These are phyloP conservation scores for Capsicum chinense DNA, from an alignment of 257 asterid species.

Conservation along the genomic window DNA sequence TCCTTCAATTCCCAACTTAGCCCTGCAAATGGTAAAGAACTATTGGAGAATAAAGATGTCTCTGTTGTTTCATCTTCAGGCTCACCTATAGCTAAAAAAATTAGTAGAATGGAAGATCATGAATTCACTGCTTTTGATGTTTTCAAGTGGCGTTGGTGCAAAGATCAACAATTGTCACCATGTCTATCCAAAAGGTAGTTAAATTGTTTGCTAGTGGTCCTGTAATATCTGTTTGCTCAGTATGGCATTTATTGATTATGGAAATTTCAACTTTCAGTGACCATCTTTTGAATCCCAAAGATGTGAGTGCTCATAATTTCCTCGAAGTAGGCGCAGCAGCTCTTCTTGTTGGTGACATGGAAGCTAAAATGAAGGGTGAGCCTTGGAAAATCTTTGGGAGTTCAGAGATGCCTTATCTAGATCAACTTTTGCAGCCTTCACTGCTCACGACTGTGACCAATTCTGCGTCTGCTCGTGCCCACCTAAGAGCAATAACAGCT, in stretches of 20 bases:
- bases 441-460: constrained; percentile 94
- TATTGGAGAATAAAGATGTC: constrained; percentile 80
- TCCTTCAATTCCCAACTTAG: constrained; percentile 87
- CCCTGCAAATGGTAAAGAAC: constrained; percentile 81
- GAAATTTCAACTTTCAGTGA: constrained; percentile 63
- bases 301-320: constrained; percentile 70
- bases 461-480: constrained; percentile 90
- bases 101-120: constrained; percentile 70
- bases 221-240: constrained; percentile 29
- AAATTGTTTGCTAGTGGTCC: constrained; percentile 41
- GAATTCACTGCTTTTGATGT: constrained; percentile 84
- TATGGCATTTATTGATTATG: constrained; percentile 37
- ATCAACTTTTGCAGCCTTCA: constrained; percentile 96
- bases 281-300: constrained; percentile 74
- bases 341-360: constrained; percentile 98
- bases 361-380: constrained; percentile 91
- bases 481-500: constrained; percentile 94
- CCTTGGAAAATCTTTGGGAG: constrained; percentile 86
- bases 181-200: constrained; percentile 79
- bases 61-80: constrained; percentile 72
- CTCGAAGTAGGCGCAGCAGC: constrained; percentile 99
- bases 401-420: constrained; percentile 91
- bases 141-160: constrained; percentile 96
- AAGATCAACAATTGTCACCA: constrained; percentile 77
- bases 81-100: constrained; percentile 79